Base-by-base conservation (phyloP, 169 alveolate species). In the Babesia bovis region DNA sequence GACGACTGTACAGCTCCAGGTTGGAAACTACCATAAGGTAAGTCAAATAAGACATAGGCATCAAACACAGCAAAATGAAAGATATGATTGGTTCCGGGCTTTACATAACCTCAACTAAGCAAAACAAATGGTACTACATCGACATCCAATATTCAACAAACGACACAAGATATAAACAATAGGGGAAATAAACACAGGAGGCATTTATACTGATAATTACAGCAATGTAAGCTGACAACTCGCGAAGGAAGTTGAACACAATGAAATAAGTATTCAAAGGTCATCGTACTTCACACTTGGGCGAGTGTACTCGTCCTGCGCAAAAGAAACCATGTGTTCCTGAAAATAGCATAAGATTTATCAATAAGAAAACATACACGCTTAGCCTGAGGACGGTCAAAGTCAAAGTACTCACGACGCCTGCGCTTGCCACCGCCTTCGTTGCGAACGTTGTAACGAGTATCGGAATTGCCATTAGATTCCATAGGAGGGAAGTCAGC, bases 201-300 rank as follows among this genome's bases (percentile, higher is more conserved):
- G n/a, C n/a, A n/a, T n/a, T n/a, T n/a, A n/a, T n/a, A n/a, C n/a
- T n/a, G n/a, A n/a, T n/a, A n/a, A n/a, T n/a, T n/a, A n/a, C n/a
- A n/a, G n/a, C n/a, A n/a, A n/a, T n/a, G n/a, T n/a, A n/a, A n/a
- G n/a, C n/a, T n/a, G n/a, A n/a, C n/a, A n/a, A n/a, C n/a, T n/a
- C n/a, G n/a, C n/a, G n/a, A n/a, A n/a, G n/a, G n/a, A n/a, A n/a
- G n/a, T n/a, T n/a, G n/a, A n/a, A n/a, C n/a, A n/a, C n/a, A n/a
- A n/a, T n/a, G n/a, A n/a, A n/a, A n/a, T n/a, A n/a, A n/a, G n/a
- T n/a, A n/a, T n/a, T 69, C 55, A 79, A 47, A 79, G 83, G 42
- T 79, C 87, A 58, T 79, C 87, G 33, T 79, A 79, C 58, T 79
- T 79, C 32, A 79, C 87, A 35, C 72, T 41, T 3, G 87, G 87